phyloP scores from a whole-genome alignment of 1,284 basidiomycete genomes.

The Ustilago vetiveriae region DNA sequence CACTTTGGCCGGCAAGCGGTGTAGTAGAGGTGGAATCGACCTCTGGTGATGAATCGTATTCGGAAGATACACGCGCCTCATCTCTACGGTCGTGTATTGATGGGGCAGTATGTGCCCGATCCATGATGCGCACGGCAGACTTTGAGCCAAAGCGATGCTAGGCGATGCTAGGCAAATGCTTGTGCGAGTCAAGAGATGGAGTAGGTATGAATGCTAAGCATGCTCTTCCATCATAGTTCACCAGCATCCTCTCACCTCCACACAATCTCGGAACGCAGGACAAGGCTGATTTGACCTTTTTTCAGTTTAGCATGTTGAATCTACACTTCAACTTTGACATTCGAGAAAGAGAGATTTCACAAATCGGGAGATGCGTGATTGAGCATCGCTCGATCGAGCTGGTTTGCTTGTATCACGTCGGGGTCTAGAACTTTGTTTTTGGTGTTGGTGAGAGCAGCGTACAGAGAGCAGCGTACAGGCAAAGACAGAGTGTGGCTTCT shows the following conservation, averaged over 20 bases:
- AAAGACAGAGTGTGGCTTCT: no score
- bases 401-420: no score
- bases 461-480: no score
- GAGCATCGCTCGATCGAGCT: no score
- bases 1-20: slow-evolving; percentile 17
- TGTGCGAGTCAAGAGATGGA: not conserved
- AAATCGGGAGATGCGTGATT: no score
- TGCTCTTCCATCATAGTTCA: no score
- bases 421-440: no score
- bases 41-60: not conserved
- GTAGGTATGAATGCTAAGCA: no score
- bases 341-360: no score
- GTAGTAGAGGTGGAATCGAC: slow-evolving; percentile 21
- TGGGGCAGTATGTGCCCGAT: slow-evolving; percentile 6
- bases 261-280: slow-evolving; percentile 2
- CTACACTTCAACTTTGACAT: no score
- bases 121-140: not conserved
- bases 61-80: not conserved
- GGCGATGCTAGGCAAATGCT: not conserved
- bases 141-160: no score
- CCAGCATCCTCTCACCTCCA: slow-evolving; percentile 10
- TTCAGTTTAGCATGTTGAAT: not conserved
- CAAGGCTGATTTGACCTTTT: slow-evolving; percentile 7
- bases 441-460: no score
- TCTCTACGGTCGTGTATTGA: slow-evolving; percentile 10